Evolutionary conservation across 2,329 filamentous ascomycete genomes (phyloP).

Genomic region (Coccinonectria pachysandricola): DNA sequence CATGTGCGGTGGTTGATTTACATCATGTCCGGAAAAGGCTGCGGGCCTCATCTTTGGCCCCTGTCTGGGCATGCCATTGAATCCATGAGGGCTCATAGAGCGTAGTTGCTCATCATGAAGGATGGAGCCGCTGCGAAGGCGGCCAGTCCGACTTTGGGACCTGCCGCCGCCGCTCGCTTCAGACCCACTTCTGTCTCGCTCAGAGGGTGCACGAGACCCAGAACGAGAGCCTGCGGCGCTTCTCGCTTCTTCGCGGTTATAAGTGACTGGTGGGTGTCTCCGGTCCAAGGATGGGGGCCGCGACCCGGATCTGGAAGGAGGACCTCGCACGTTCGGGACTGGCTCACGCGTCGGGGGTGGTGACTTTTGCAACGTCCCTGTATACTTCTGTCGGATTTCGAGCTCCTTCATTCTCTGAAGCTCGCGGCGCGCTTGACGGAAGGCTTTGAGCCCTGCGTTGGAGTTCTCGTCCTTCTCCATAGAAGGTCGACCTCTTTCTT

Average conservation of each 20-base stretch:
- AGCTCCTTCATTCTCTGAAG: constrained; percentile 45
- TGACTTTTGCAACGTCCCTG: constrained; percentile 14
- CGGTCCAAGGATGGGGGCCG: constrained; percentile 35
- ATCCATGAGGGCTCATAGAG: constrained; percentile 11
- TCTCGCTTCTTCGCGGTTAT: constrained; percentile 35
- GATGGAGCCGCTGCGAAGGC: constrained; percentile 28
- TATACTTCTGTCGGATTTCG: constrained; percentile 35
- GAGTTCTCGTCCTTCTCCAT: constrained; percentile 30
- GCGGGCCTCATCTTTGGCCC: constrained; percentile 31
- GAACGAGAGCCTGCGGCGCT: constrained; percentile 18
- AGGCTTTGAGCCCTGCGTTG: constrained; percentile 44
- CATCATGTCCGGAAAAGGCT: constrained; percentile 37
- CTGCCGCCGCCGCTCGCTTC: constrained; percentile 39
- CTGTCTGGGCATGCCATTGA: constrained; percentile 19
- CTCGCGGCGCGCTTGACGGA: constrained; percentile 47
- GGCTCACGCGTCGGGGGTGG: constrained; percentile 2
- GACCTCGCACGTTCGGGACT: constrained; percentile 14
- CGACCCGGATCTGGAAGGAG: constrained; percentile 22
- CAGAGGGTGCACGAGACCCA: constrained; percentile 25
- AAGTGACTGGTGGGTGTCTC: constrained; percentile 33
- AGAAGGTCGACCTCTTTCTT: constrained; percentile 15
- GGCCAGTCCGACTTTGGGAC: constrained; percentile 29
- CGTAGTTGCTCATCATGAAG: constrained; percentile 27
- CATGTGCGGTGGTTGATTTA: constrained; percentile 34
- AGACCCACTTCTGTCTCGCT: constrained; percentile 45